Base-by-base conservation (phyloP, 2,329 filamentous ascomycete species). In the Fusarium goolgardi region DNA sequence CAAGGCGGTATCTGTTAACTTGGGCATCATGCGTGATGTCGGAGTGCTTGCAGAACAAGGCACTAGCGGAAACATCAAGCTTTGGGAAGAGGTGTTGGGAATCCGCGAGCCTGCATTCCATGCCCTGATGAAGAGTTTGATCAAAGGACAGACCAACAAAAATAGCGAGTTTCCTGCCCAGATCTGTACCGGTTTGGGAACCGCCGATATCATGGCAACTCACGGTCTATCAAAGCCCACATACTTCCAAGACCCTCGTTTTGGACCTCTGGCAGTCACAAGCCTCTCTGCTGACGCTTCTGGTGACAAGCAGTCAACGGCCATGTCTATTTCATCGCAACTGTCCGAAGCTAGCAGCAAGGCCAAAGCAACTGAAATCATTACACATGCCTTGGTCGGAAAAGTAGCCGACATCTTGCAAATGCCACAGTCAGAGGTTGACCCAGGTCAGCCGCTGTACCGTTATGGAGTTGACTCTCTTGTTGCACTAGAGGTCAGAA, bases 381-480 rank as follows among this genome's bases (percentile, higher is more conserved):
- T 40, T 40, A 40, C 37, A 21, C 4, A 40, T 40, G 37, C 37
- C 20, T 40, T 40, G 37, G 20, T 40, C 37, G 37, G 37, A 40
- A 40, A 40, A 5, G 37, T 40, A 21, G 37, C 37, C 20, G 37
- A 40, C 37, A 40, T 40, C 37, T 40, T 40, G 20, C 37, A 40
- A 40, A 53, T 53, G 39, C 50, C 50, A 20, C 27, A 45, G 5
- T 21, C 21, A 4, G 50, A 45, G 4, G 43, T 53, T 27, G 50
- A 53, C 15, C 41, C 50, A 12, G 50, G 29, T 13, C 41, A 53
- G 12, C 50, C 50, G 10, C 21, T 53, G 29, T 44, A 31, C 32
- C 43, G 37, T 1, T 53, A 53, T 23, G 50, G 50, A 4, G 50
- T 53, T 20, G 50, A 53, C n/a, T 44, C 37, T 44, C 50, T 53